These are phyloP conservation scores for Talaromyces sp. DNA, from an alignment of 2,329 filamentous ascomycete genomes.

Conservation along the genomic window DNA sequence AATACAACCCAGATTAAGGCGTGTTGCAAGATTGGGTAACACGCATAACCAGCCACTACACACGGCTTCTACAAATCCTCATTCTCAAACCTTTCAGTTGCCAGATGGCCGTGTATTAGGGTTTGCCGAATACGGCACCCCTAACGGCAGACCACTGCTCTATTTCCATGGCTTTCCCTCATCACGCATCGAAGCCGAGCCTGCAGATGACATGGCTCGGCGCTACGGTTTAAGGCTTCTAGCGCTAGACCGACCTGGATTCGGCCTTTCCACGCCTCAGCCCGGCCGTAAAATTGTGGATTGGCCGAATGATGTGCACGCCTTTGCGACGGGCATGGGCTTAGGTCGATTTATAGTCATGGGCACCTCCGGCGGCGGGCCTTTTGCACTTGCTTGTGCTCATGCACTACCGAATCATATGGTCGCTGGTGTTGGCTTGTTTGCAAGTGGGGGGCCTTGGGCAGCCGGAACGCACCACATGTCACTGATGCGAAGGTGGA, in stretches of 20 bases:
- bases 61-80: not conserved
- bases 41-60: not conserved
- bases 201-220: constrained; percentile 32
- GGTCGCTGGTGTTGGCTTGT: constrained; percentile 12
- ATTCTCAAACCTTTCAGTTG: constrained; percentile 24
- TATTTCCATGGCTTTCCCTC: constrained; percentile 45
- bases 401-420: constrained; percentile 31
- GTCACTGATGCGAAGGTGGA: constrained; percentile 23
- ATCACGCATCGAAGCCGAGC: constrained; percentile 41
- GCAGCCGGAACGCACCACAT: constrained; percentile 32
- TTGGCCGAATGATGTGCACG: constrained; percentile 43
- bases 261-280: constrained; percentile 42
- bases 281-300: constrained; percentile 37
- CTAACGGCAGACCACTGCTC: constrained; percentile 34
- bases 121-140: constrained; percentile 44
- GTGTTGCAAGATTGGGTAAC: not conserved
- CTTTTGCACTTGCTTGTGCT: constrained; percentile 48
- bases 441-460: constrained; percentile 29
- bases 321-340: constrained; percentile 40
- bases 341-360: constrained; percentile 43
- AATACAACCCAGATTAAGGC: constrained; percentile 1
- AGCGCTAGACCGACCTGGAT: constrained; percentile 43
- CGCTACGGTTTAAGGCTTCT: constrained; percentile 40
- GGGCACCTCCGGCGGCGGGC: constrained; percentile 47
- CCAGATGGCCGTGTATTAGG: constrained; percentile 40